These are phyloP conservation scores for Dipteronia sinensis DNA, from an alignment of 345 rosid species.

Conservation along the genomic window DNA sequence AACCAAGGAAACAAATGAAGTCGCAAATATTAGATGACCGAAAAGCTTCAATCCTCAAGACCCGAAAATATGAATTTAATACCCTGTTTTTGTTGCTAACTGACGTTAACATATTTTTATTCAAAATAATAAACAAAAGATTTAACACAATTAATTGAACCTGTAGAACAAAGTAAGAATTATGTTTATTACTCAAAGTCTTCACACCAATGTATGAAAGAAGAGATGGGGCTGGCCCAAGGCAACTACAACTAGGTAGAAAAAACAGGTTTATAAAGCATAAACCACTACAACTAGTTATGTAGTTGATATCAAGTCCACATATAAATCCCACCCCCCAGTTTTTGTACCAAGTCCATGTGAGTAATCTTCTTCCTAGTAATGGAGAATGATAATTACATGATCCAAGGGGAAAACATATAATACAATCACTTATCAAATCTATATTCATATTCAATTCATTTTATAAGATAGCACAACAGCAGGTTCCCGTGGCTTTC, in stretches of 20 bases:
- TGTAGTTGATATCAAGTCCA: neutral
- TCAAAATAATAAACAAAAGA: neutral
- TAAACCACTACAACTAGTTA: neutral
- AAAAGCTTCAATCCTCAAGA: neutral
- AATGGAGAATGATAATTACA: neutral
- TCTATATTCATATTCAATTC: neutral
- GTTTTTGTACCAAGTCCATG: neutral
- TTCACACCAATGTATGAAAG: neutral
- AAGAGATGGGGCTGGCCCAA: neutral
- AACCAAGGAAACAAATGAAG: neutral
- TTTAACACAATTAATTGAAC: too few species aligned
- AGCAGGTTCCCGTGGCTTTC: slow-evolving; percentile 15
- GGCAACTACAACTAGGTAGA: neutral
- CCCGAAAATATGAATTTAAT: too few species aligned
- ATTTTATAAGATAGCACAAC: slow-evolving; percentile 42
- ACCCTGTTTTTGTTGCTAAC: neutral
- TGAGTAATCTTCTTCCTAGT: slow-evolving; percentile 6
- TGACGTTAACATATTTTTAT: neutral
- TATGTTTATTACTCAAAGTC: neutral
- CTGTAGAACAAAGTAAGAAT: neutral
- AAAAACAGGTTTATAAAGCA: neutral
- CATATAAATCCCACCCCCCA: neutral
- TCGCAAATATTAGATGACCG: neutral
- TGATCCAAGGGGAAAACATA: neutral
- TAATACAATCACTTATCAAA: neutral